Evolutionary conservation across 2,329 filamentous ascomycete genomes (phyloP).

Genomic region (Hypoxylon sp.): DNA sequence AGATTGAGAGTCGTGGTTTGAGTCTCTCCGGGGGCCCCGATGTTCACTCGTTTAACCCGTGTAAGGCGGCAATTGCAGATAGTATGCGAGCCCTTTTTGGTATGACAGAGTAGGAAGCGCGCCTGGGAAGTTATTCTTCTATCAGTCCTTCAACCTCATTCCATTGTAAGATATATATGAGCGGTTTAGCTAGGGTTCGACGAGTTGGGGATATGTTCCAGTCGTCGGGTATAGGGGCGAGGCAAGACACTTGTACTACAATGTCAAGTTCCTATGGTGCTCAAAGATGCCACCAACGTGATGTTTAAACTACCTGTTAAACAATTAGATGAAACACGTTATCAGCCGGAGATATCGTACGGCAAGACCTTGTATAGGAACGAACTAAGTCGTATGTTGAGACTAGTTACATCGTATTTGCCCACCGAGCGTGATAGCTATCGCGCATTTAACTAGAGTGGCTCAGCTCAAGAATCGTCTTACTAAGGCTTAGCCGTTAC

Average conservation of each 20-base stretch:
- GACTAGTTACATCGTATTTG: background rate
- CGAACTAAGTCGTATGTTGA: background rate
- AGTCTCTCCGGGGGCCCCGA: slow-evolving; percentile 12
- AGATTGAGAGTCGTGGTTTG: slow-evolving; percentile 6
- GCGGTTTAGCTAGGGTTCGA: no score
- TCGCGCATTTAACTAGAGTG: background rate
- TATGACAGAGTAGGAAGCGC: background rate
- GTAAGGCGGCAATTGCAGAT: slow-evolving; percentile 11
- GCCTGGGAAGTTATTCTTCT: background rate
- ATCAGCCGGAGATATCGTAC: background rate
- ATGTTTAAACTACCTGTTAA: background rate
- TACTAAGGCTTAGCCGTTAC: slow-evolving; percentile 13
- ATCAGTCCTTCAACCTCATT: background rate
- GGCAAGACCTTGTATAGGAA: background rate
- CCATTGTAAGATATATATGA: background rate
- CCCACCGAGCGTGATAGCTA: background rate
- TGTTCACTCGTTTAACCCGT: slow-evolving; percentile 1
- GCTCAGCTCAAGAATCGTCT: background rate
- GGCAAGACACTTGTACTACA: background rate
- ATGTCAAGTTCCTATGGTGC: background rate
- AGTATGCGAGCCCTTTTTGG: background rate
- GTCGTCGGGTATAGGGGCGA: background rate
- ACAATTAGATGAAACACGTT: background rate
- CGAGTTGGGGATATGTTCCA: no score
- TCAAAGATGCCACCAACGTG: background rate